These are phyloP conservation scores for Gracilaria gracilis DNA, from an alignment of 23 red algal genomes.

Conservation along the genomic window DNA sequence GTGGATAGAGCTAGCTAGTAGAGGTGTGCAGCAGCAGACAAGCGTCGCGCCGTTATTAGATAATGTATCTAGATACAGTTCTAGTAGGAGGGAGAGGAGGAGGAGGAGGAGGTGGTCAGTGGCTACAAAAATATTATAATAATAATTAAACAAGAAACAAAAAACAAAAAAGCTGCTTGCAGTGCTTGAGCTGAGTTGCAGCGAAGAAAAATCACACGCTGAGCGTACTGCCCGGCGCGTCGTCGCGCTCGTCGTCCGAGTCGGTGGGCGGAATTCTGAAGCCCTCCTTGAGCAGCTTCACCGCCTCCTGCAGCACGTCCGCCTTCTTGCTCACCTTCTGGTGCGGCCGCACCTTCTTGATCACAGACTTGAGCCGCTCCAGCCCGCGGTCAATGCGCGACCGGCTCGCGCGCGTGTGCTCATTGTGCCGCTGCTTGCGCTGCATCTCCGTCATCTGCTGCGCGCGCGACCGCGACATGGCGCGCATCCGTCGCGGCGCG, in stretches of 20 bases:
- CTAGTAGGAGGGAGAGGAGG: no score
- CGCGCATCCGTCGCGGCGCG: slow-evolving; percentile 20
- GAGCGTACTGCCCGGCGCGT: slow-evolving; percentile 41
- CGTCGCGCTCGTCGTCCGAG: slow-evolving; percentile 67
- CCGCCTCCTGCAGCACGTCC: slow-evolving; percentile 67
- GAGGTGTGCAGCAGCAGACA: no score
- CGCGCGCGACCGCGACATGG: slow-evolving; percentile 42
- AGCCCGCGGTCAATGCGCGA: slow-evolving; percentile 67
- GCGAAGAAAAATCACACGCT: slow-evolving; percentile 61
- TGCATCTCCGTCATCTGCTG: slow-evolving; percentile 67
- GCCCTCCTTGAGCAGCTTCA: slow-evolving; percentile 66
- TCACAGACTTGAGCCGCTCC: slow-evolving; percentile 56
- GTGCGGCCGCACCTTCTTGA: slow-evolving; percentile 64
- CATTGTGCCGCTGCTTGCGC: slow-evolving; percentile 70
- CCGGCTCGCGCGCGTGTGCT: slow-evolving; percentile 68
- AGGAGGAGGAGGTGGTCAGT: no score
- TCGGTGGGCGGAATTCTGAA: slow-evolving; percentile 58
- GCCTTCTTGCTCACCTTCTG: slow-evolving; percentile 78
- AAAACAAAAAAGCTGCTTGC: slow-evolving; percentile 37
- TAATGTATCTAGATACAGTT: no score
- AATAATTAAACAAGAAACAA: slow-evolving; percentile 18
- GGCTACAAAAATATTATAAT: no score
- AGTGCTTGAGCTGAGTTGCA: no score
- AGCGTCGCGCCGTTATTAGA: no score
- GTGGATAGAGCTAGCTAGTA: no score